Conservation (phyloP, 1,139 yeast species). For the Blastobotrys indianensis region DNA sequence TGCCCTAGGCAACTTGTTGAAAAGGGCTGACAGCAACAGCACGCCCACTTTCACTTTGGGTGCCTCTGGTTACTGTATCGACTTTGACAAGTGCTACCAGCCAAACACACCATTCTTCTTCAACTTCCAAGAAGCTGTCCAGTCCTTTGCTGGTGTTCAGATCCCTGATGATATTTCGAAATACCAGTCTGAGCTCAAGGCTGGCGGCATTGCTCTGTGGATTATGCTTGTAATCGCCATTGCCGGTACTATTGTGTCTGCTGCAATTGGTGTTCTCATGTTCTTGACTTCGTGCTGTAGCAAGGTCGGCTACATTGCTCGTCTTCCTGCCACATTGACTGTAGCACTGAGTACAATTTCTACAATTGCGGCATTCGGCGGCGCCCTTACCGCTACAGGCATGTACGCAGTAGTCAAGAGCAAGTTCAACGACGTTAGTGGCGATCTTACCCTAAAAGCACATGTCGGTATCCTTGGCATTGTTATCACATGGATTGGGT, state of each 20-base stretch:
- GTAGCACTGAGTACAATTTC: neutral
- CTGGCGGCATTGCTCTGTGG: conserved; percentile 10
- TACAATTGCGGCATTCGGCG: conserved; percentile 1
- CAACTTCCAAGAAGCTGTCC: conserved; percentile 8
- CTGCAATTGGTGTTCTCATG: conserved; percentile 6
- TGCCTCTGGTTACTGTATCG: conserved; percentile 9
- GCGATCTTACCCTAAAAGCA: conserved; percentile 2
- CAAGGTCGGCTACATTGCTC: conserved; percentile 8
- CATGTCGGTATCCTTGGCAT: conserved; percentile 9
- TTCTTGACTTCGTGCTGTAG: conserved; percentile 8
- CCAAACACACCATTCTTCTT: conserved; percentile 11
- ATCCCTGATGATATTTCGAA: conserved; percentile 6
- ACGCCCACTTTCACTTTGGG: conserved; percentile 5
- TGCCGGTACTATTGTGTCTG: neutral
- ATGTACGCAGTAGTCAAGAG: conserved; percentile 8
- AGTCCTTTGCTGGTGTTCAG: conserved; percentile 1
- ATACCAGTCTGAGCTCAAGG: conserved; percentile 5
- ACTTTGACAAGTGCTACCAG: conserved; percentile 7
- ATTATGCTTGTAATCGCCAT: conserved; percentile 8
- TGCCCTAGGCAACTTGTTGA: neutral
- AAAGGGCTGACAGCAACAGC: neutral
- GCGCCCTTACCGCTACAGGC: conserved; percentile 7
- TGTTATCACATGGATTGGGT: conserved; percentile 8
- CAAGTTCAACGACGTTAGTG: conserved; percentile 8
- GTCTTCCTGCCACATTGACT: conserved; percentile 9